Base-by-base conservation (phyloP, 2,329 filamentous ascomycete genomes). In the Parastagonospora nodorum region DNA sequence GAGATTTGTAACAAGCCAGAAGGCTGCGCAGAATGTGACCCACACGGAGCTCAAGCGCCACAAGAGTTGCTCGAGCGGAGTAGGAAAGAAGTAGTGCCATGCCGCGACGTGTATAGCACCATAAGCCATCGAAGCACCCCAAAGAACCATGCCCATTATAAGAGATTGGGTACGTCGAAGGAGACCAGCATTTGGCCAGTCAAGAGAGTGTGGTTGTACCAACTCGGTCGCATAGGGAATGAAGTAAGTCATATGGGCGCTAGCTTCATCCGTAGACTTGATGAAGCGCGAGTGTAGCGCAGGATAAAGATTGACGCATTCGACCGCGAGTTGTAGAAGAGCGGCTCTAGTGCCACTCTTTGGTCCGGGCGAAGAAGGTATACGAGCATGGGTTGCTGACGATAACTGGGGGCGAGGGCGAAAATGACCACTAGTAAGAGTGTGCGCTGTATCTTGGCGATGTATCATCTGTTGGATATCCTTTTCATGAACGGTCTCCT, bases 61-160 rank as follows among this genome's bases (percentile, higher is more conserved):
- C 2, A 67, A 43, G 31, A 52, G 49, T 9, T 50, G 40, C 51
- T 68, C 62, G 14, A 51, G 24, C 10, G 8, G 8, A 0, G 55
- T 47, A 2, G 62, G 60, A 38, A 67, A 68, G 42, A 44, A 47
- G 11, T 56, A 51, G 28, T 57, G 35, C 58, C 62, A 67, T 5
- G 63, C 61, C 1, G 58, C 50, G 24, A 59, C 38, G 31, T 67
- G 62, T 16, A 68, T 53, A 6, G 45, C 63, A n/a, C 58, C 60
- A 33, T 62, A 67, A 1, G 31, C 53, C 41, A 63, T 53, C 6
- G 45, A 57, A 9, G 58, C 51, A 15, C 54, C 40, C 59, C 57
- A 64, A 12, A 64, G 57, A 11, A 52, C 42, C 43, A 57, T 61
- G 42, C 48, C 50, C 39, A 57, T 50, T 1, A 55, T 36, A 3